Evolutionary conservation across 1,284 basidiomycete genomes (phyloP).

Genomic region (Mycena citricolor): DNA sequence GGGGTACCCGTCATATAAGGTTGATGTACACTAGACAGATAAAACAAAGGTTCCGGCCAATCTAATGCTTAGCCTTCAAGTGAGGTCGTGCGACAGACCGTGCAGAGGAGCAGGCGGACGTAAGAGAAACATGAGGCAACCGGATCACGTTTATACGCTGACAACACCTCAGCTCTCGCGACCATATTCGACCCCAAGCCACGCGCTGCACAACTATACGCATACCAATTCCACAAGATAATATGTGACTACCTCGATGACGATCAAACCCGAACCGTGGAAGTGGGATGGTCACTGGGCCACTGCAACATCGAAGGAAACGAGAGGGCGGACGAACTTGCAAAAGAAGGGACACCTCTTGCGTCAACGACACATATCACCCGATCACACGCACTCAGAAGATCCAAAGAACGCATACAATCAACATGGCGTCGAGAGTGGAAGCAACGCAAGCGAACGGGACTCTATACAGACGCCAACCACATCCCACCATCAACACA

Average conservation of each 20-base stretch:
- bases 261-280: slow-evolving; percentile 17
- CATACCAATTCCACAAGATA: slow-evolving; percentile 15
- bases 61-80: too few relatives aligned
- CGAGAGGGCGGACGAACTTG: slow-evolving; percentile 31
- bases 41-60: too few relatives aligned
- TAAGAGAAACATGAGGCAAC: too few relatives aligned
- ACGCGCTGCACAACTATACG: slow-evolving; percentile 18
- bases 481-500: too few relatives aligned
- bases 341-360: slow-evolving; percentile 26
- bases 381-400: slow-evolving; percentile 19
- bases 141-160: slow-evolving; percentile 24
- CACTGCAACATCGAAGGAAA: slow-evolving; percentile 31
- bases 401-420: slow-evolving; percentile 16
- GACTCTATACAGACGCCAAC: too few relatives aligned
- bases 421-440: slow-evolving; percentile 25
- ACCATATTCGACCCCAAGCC: slow-evolving; percentile 17
- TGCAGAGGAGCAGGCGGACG: too few relatives aligned
- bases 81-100: too few relatives aligned
- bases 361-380: slow-evolving; percentile 7
- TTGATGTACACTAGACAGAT: too few relatives aligned
- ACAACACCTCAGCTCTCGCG: slow-evolving; percentile 21
- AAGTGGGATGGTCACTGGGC: slow-evolving; percentile 29
- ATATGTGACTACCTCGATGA: slow-evolving; percentile 19
- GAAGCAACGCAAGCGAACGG: too few relatives aligned
- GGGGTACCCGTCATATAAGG: too few relatives aligned